A percentile compares a stretch with the other conserved stretches of the same genome.
Evolutionary conservation across 495 filamentous ascomycete species (phyloP).

Genomic region (Hypoxylon cercidicola): DNA sequence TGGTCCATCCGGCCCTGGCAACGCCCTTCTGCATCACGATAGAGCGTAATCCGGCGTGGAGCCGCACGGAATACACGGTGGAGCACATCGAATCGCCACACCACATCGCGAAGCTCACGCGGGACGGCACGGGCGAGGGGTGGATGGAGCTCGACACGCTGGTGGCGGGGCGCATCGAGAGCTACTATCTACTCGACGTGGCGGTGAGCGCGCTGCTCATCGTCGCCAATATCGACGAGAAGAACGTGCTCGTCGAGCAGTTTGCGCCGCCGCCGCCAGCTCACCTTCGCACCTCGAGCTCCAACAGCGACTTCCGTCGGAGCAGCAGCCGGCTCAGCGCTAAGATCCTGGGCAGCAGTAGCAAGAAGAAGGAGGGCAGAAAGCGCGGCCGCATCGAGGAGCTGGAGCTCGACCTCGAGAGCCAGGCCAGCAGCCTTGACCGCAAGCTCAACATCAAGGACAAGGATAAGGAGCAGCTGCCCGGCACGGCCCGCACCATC

Average conservation of each 20-base stretch:
- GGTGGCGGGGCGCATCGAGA: slow-evolving; percentile 61
- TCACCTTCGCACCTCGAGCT: slow-evolving; percentile 35
- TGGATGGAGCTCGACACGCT: slow-evolving; percentile 64
- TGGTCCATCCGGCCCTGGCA: slow-evolving; percentile 75
- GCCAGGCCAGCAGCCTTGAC: slow-evolving; percentile 58
- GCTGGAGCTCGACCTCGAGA: slow-evolving; percentile 67
- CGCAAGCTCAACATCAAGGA: slow-evolving; percentile 47
- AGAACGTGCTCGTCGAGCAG: slow-evolving; percentile 55
- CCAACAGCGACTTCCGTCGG: slow-evolving; percentile 35
- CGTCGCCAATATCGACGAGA: slow-evolving; percentile 72
- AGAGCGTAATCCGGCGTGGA: slow-evolving; percentile 62
- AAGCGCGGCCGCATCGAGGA: slow-evolving; percentile 56
- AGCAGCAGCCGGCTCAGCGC: slow-evolving; percentile 44
- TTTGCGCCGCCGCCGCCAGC: slow-evolving; percentile 63
- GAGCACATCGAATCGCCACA: slow-evolving; percentile 69
- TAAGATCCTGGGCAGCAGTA: slow-evolving; percentile 25
- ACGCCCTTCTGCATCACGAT: slow-evolving; percentile 66
- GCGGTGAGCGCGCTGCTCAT: slow-evolving; percentile 73
- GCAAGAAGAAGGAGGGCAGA: slow-evolving; percentile 42
- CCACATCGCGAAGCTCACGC: slow-evolving; percentile 60
- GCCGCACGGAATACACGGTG: slow-evolving; percentile 67
- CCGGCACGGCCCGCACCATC: slow-evolving; percentile 49
- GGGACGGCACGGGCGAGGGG: slow-evolving; percentile 63
- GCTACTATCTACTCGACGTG: slow-evolving; percentile 81
- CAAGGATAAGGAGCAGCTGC: slow-evolving; percentile 54